Evolutionary conservation across 1,139 yeast species (phyloP).

Genomic region (Tardiomyces depauwii): DNA sequence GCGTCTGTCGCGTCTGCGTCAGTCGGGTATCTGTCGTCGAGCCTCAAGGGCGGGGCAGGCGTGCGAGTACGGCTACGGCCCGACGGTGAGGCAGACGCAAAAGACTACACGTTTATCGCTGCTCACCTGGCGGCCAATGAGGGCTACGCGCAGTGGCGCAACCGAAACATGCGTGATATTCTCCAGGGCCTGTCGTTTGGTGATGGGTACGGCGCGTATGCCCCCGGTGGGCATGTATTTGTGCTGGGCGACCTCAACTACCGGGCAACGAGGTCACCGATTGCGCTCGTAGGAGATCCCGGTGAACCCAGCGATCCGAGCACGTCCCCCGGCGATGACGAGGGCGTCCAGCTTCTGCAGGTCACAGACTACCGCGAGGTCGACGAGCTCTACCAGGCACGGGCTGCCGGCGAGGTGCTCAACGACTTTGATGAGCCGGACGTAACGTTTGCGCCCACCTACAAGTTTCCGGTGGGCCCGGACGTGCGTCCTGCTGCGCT

Average conservation of each 20-base stretch:
- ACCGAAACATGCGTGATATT: conserved; percentile 39
- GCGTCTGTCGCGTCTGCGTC: conserved; percentile 11
- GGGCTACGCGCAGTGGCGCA: conserved; percentile 44
- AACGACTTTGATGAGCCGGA: conserved; percentile 54
- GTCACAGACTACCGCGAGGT: conserved; percentile 9
- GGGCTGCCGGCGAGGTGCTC: conserved; percentile 37
- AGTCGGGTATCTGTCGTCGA: conserved; percentile 41
- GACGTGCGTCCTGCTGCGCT: conserved; percentile 1
- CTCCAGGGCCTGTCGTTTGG: conserved; percentile 46
- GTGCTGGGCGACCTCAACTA: conserved; percentile 80
- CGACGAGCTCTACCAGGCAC: conserved; percentile 51
- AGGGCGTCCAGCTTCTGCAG: conserved; percentile 6
- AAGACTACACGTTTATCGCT: conserved; percentile 44
- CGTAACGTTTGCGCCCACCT: conserved; percentile 62
- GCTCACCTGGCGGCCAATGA: conserved; percentile 74
- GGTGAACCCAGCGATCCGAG: no score
- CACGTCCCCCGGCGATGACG: conserved; percentile 7
- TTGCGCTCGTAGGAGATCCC: conserved; percentile 1
- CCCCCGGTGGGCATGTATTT: conserved; percentile 49
- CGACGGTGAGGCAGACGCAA: conserved; percentile 22
- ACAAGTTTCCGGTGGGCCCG: conserved; percentile 44
- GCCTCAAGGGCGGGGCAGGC: conserved; percentile 68
- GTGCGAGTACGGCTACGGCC: conserved; percentile 33
- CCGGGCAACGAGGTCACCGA: conserved; percentile 24
- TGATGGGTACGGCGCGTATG: conserved; percentile 48